These are phyloP conservation scores for Chaetomiaceae sp. DNA, from an alignment of 2,329 filamentous ascomycete species.

Conservation along the genomic window DNA sequence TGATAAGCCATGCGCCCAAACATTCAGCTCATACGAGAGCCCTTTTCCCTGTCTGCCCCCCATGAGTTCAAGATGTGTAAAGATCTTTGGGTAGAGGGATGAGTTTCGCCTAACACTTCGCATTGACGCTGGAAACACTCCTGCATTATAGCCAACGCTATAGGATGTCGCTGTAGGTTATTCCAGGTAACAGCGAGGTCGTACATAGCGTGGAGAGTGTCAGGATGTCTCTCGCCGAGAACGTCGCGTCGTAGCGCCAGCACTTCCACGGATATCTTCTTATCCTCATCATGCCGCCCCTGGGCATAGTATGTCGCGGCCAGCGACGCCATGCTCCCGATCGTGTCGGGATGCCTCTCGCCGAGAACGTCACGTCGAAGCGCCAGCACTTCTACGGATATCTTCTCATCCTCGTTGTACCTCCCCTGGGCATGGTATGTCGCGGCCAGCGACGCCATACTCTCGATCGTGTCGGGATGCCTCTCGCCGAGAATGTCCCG, in stretches of 20 bases:
- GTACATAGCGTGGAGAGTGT: conserved; percentile 22
- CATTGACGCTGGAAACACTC: background rate
- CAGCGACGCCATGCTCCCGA: no score
- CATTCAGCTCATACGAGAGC: no score
- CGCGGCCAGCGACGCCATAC: background rate
- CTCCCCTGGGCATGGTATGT: conserved; percentile 20
- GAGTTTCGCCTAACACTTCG: background rate
- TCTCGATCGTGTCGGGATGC: conserved; percentile 1
- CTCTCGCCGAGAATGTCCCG: background rate
- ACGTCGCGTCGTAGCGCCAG: no score
- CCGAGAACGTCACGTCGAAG: conserved; percentile 7
- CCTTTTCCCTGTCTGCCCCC: no score
- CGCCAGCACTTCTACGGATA: conserved; percentile 10
- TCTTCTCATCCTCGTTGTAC: conserved; percentile 17
- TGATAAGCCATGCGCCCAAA: no score
- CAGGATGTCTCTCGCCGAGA: no score
- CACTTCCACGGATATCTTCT: no score
- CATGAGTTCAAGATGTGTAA: no score
- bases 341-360: conserved; percentile 19
- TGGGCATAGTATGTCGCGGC: no score
- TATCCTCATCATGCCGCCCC: no score
- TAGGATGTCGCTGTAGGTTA: background rate
- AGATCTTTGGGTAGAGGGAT: background rate
- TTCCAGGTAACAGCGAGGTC: conserved; percentile 16
- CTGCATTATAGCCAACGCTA: background rate